Base-by-base conservation (phyloP, 2,329 filamentous ascomycete species). In the Trichoderma oligosporum region DNA sequence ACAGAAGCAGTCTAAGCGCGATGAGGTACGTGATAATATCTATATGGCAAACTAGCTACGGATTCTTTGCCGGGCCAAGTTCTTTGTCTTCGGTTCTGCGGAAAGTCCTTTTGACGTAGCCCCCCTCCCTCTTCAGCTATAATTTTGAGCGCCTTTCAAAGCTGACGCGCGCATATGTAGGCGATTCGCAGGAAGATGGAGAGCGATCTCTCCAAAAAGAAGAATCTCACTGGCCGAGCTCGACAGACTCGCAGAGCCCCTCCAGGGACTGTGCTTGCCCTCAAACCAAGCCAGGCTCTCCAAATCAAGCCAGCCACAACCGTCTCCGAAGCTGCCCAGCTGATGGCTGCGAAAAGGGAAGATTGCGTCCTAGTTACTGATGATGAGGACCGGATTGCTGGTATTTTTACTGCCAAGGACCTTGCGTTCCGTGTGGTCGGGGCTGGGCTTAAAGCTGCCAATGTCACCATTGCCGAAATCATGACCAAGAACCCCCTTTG, bases 401-500 rank as follows among this genome's bases (percentile, higher is more conserved):
- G 94, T 76, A 99, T 99, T 72, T 99, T 99, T 73, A 99, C 94
- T 0, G 94, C 94, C 64, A 99, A 99, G 79, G 94, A 99, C 78
- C 80, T 99, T 70, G 94, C 94, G 16, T 99, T 97, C 79, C 86
- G 94, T 58, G 94, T 99, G 9, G 93, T 99, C 24, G 94, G 93
- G 56, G 85, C 86, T 56, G 94, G 94, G 25, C 82, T 92, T 68
- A 96, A 96, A 77, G 89, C 94, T 29, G 87, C 84, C 71, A 90
- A 87, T 70, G 85, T 97, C 66, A 96, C 91, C 20, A 97, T 99
- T 70, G 89, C 91, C 64, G 92, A 97, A 70, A 99, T 99, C 73
- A 99, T 99, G 94, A 99, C 94, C 71, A 97, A 97, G 81, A 99
- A 99, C 77, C 94, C 94, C 9, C 84, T 99, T 14, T 99, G 94